Evolutionary conservation across 768 basidiomycete genomes (phyloP).

Genomic region (Inosperma sp.): DNA sequence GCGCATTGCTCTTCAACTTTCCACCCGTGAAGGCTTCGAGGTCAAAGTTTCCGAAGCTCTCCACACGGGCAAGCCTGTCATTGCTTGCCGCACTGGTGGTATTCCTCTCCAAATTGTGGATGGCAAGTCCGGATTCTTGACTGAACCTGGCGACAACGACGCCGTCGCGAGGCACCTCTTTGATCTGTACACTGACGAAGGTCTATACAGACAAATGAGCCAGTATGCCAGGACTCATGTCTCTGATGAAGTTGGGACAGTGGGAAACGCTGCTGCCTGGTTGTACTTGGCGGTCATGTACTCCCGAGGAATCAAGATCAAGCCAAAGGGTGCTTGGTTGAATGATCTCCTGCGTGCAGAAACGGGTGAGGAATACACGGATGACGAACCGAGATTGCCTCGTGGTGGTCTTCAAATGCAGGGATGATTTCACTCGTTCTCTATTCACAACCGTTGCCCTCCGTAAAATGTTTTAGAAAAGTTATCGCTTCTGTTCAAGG

Average conservation of each 20-base stretch:
- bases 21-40: conserved; percentile 93
- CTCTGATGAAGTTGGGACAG: conserved; percentile 79
- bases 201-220: conserved; percentile 58
- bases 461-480: too few species aligned
- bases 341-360: conserved; percentile 77
- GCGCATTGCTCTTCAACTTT: conserved; percentile 87
- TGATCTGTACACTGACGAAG: conserved; percentile 73
- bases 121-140: conserved; percentile 85
- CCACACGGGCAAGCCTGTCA: conserved; percentile 81
- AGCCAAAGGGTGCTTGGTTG: conserved; percentile 80
- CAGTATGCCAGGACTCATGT: conserved; percentile 70
- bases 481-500: too few species aligned
- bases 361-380: conserved; percentile 63
- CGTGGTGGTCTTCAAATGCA: conserved; percentile 56
- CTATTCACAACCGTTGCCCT: too few species aligned
- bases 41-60: conserved; percentile 97
- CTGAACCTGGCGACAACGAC: conserved; percentile 68
- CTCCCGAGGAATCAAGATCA: conserved; percentile 66
- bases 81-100: conserved; percentile 83
- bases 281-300: conserved; percentile 76
- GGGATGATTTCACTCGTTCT: conserved; percentile 39
- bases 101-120: conserved; percentile 90
- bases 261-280: conserved; percentile 69
- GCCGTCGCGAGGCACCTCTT: conserved; percentile 72
- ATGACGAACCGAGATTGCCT: conserved; percentile 69